Percentiles rank a stretch among this genome's conserved stretches.
These are phyloP conservation scores for Triticum timopheevii DNA, from an alignment of 176 grass and related monocot species.

Conservation along the genomic window DNA sequence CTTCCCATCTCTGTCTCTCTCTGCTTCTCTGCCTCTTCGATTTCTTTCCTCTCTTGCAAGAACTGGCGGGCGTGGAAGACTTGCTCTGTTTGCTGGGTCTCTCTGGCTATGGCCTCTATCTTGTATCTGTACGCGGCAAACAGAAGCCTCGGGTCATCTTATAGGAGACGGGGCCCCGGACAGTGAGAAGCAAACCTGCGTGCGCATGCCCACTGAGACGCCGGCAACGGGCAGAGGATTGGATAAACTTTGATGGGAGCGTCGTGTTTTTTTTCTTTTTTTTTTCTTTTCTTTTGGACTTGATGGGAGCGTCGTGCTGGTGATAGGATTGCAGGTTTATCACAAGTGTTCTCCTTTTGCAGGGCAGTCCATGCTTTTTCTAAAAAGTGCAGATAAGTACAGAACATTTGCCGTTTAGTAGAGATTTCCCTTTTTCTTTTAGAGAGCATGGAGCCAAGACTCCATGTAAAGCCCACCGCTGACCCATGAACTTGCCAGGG, in stretches of 20 bases:
- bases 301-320: background rate
- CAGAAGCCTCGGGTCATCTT: slow-evolving; percentile 37
- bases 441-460: no score
- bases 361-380: background rate
- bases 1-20: slow-evolving; percentile 3
- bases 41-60: background rate
- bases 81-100: background rate
- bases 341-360: background rate
- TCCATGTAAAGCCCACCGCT: no score
- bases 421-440: no score
- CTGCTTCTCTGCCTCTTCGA: background rate
- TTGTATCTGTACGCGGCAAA: slow-evolving; percentile 47
- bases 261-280: background rate
- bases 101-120: background rate
- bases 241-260: background rate
- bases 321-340: background rate
- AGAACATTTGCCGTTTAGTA: no score
- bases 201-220: slow-evolving; percentile 11
- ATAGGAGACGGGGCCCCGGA: background rate
- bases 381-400: background rate
- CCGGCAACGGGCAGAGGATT: background rate
- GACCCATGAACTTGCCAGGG: no score
- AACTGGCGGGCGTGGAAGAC: no score
- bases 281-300: no score
- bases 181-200: background rate